Evolutionary conservation across 2,329 filamentous ascomycete species (phyloP).

Genomic region (Aspergillus luchuensis): DNA sequence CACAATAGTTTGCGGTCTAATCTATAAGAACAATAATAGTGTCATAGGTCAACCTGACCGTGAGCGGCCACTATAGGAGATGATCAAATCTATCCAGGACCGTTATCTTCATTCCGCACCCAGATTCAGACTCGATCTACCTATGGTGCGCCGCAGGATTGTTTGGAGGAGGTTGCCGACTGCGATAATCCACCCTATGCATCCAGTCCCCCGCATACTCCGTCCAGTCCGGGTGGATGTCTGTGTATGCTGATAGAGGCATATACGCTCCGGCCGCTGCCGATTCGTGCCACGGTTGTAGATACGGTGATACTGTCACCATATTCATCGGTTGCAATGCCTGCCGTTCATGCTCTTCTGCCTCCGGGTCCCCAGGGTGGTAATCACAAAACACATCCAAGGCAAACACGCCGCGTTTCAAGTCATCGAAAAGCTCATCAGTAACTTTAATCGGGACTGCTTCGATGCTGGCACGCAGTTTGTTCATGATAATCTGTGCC

Average conservation of each 20-base stretch:
- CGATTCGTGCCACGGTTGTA: constrained; percentile 18
- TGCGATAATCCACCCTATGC: constrained; percentile 2
- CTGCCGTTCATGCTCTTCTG: constrained; percentile 27
- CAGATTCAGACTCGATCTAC: not conserved
- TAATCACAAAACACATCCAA: constrained; percentile 34
- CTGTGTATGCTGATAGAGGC: constrained; percentile 14
- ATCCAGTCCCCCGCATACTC: constrained; percentile 12
- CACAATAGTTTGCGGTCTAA: not conserved
- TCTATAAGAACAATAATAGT: constrained; percentile 9
- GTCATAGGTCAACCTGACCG: not conserved
- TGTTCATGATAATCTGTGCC: constrained; percentile 25
- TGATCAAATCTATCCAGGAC: constrained; percentile 2
- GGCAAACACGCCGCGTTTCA: constrained; percentile 36
- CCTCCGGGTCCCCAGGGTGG: constrained; percentile 31
- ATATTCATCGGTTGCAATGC: constrained; percentile 14
- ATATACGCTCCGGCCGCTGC: constrained; percentile 13
- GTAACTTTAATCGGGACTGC: constrained; percentile 32
- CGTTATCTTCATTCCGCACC: not conserved
- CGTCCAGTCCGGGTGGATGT: constrained; percentile 13
- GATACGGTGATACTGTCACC: constrained; percentile 21
- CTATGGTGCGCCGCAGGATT: not conserved
- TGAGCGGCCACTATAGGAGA: not conserved
- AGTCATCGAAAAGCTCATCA: constrained; percentile 31
- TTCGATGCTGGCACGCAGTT: constrained; percentile 29
- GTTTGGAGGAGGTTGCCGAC: not conserved